Conservation (phyloP, 2,329 filamentous ascomycete species). For the Pseudogymnoascus sp. region DNA sequence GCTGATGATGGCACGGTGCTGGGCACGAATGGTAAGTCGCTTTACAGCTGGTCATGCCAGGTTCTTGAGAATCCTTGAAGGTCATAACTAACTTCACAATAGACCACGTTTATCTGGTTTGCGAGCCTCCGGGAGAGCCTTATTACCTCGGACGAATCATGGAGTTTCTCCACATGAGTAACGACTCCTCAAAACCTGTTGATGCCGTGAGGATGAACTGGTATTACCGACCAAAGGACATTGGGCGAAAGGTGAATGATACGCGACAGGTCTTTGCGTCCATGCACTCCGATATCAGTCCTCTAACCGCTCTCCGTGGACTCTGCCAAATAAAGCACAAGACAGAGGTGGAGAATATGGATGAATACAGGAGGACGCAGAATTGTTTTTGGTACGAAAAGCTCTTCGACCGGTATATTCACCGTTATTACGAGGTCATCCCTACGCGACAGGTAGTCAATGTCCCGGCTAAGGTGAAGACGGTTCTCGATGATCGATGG, state of each 20-base stretch:
- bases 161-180: constrained; percentile 85
- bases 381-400: constrained; percentile 97
- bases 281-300: constrained; percentile 97
- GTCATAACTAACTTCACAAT: constrained; percentile 17
- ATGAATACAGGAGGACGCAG: constrained; percentile 73
- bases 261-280: constrained; percentile 87
- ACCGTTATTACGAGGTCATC: constrained; percentile 95
- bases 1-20: constrained; percentile 87
- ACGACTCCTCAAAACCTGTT: constrained; percentile 63
- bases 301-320: constrained; percentile 82
- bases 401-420: constrained; percentile 95
- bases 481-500: constrained; percentile 92
- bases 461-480: constrained; percentile 89
- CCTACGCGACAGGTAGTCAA: constrained; percentile 90
- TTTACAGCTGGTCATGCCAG: background rate
- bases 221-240: constrained; percentile 96
- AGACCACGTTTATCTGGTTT: constrained; percentile 92
- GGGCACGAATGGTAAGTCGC: constrained; percentile 69
- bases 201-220: constrained; percentile 92
- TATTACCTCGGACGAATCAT: constrained; percentile 98
- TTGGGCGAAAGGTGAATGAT: constrained; percentile 84
- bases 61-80: constrained; percentile 12
- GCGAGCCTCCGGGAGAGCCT: constrained; percentile 92
- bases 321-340: constrained; percentile 88
- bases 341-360: constrained; percentile 73